Base-by-base conservation (phyloP, 805 yeast species). In the Maudiozyma turicensis region DNA sequence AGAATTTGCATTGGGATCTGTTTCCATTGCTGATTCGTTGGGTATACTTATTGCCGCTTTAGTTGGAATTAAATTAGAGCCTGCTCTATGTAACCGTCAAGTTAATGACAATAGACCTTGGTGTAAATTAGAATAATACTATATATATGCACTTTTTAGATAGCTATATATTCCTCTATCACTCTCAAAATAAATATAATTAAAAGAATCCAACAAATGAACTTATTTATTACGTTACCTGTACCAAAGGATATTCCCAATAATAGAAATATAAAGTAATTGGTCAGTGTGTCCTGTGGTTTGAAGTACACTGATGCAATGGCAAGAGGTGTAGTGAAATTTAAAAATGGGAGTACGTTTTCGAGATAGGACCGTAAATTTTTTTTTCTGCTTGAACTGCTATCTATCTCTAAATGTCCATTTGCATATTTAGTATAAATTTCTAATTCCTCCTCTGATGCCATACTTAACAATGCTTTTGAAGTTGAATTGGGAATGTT, bases 1-100 rank as follows among this genome's bases (percentile, higher is more conserved):
- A 52, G 90, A 86, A 67, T 83, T 88, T 65, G 80, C 89, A 0
- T 72, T 88, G 71, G 95, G 95, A 3, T 77, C 90, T 5, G 91
- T 85, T 1, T 85, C 93, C 0, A 77, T 87, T 50, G 83, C 95
- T 50, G 95, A 87, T 59, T 81, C 90, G 1, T 77, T 82, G 10
- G 99, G 99, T 0, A 78, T 90, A 11, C 84, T 87, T 7, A 26
- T 85, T 0, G 95, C 97, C 3, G 96, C 95, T 0, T 59, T 81
- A 9, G 62, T 87, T 3, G 88, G 89, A 15, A 69, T 86, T 69
- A 74, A 80, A 74, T 65, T 90, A 8, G 98, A 91, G 59, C 82
- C 85, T 13, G 57, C 69, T 0, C 69, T 91, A 15, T 91, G 99
- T 61, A 59, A 68, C 2, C 78, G 75, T 54, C 99, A 91, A 63